phyloP scores from a whole-genome alignment of 257 asterid species.

The Primulina huaijiensis region DNA sequence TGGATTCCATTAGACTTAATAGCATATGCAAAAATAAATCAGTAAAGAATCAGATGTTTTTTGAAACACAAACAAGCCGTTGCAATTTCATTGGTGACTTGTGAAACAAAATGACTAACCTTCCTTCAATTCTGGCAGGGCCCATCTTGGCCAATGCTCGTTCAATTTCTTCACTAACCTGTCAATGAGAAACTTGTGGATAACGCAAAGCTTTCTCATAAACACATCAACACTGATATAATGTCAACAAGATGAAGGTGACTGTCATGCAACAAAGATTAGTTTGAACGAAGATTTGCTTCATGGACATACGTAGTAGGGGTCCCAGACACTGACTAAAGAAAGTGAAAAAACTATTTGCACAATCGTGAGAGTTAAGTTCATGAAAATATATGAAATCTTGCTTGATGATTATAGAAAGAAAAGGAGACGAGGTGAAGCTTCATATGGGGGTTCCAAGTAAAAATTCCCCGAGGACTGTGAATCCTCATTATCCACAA shows the following conservation, averaged over 20 bases:
- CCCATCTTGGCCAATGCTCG: conserved; percentile 96
- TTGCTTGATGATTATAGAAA: not conserved
- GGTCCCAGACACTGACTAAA: not conserved
- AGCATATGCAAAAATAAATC: not conserved
- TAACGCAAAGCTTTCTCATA: conserved; percentile 5
- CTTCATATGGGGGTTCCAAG: not conserved
- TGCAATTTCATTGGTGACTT: conserved; percentile 6
- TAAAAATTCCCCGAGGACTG: not conserved
- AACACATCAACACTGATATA: not conserved
- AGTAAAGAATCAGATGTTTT: not conserved
- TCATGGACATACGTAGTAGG: not conserved
- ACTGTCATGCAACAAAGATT: not conserved
- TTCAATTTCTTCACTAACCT: conserved; percentile 99
- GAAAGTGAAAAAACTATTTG: not conserved
- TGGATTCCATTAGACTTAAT: not conserved
- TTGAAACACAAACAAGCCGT: not conserved
- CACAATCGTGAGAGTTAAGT: not conserved
- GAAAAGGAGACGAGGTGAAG: not conserved
- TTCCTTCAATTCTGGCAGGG: conserved; percentile 75
- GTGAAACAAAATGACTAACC: conserved; percentile 41
- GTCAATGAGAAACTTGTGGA: conserved; percentile 24
- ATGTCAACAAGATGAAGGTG: not conserved
- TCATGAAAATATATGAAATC: not conserved
- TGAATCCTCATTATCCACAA: not conserved
- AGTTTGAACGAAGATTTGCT: not conserved